phyloP scores from a whole-genome alignment of 2,329 filamentous ascomycete genomes.

The Monosporascus sp. region DNA sequence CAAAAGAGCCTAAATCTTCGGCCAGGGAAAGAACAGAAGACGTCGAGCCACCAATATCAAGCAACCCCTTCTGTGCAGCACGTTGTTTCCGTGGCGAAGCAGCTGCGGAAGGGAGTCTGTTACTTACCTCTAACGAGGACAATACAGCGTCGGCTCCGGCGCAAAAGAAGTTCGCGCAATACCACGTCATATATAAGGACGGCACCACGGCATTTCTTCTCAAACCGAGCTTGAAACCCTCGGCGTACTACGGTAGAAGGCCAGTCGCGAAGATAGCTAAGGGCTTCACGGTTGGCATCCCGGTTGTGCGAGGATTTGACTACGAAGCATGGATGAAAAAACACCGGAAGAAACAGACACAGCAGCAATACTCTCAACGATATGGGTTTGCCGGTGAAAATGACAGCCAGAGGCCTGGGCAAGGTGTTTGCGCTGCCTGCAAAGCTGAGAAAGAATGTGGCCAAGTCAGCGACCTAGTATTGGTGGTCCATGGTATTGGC shows the following conservation, averaged over 20 bases:
- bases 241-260: constrained; percentile 74
- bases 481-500: constrained; percentile 93
- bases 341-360: constrained; percentile 44
- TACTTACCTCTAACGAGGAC: constrained; percentile 28
- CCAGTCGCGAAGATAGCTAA: constrained; percentile 82
- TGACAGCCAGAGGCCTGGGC: constrained; percentile 10
- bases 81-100: constrained; percentile 56
- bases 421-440: constrained; percentile 50
- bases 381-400: constrained; percentile 24
- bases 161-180: constrained; percentile 60
- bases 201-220: constrained; percentile 73
- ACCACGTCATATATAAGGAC: constrained; percentile 85
- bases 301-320: constrained; percentile 87
- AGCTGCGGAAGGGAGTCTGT: constrained; percentile 44
- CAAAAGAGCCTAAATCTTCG: constrained; percentile 43
- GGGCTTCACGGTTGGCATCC: constrained; percentile 74
- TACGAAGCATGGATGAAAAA: constrained; percentile 68
- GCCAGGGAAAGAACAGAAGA: constrained; percentile 27
- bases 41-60: constrained; percentile 39
- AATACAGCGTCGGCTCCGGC: constrained; percentile 36
- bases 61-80: constrained; percentile 54
- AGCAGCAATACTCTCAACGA: constrained; percentile 20
- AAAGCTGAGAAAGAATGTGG: constrained; percentile 57
- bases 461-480: constrained; percentile 77
- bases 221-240: constrained; percentile 79